Evolutionary conservation across 768 basidiomycete species (phyloP).

Genomic region (Boletellus sp.): DNA sequence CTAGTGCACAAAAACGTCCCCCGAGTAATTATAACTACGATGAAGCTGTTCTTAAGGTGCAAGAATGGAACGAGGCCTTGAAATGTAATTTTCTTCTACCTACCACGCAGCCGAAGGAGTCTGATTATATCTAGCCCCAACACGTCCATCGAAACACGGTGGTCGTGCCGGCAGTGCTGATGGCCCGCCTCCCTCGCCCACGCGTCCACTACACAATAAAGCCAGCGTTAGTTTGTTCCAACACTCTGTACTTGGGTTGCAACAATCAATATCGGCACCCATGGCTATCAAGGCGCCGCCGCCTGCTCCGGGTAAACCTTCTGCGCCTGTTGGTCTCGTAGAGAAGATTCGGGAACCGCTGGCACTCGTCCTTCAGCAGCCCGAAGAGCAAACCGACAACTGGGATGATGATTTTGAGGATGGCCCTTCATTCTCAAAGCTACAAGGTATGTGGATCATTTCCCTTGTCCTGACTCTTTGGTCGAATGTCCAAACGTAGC

Average conservation of each 20-base stretch:
- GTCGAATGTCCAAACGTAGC: slow-evolving; percentile 34
- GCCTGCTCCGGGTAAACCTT: slow-evolving; percentile 16
- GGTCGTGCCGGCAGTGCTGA: slow-evolving; percentile 34
- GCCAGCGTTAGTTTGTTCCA: slow-evolving; percentile 26
- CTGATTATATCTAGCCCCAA: slow-evolving; percentile 50
- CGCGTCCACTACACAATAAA: slow-evolving; percentile 31
- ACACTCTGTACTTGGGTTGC: slow-evolving; percentile 32
- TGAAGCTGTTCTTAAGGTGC: slow-evolving; percentile 90
- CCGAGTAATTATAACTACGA: slow-evolving; percentile 85
- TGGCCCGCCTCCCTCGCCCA: slow-evolving; percentile 44
- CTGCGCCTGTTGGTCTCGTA: slow-evolving; percentile 29
- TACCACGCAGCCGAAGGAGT: slow-evolving; percentile 1
- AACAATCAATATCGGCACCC: slow-evolving; percentile 34
- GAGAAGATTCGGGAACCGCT: slow-evolving; percentile 50
- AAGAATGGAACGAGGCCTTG: slow-evolving; percentile 98
- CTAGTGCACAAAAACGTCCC: slow-evolving; percentile 41
- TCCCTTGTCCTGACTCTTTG: background rate
- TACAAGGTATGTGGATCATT: slow-evolving; percentile 47
- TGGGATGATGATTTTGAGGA: slow-evolving; percentile 99
- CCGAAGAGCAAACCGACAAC: slow-evolving; percentile 88
- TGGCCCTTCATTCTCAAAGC: slow-evolving; percentile 81
- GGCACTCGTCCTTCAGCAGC: slow-evolving; percentile 62
- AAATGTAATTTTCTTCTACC: slow-evolving; percentile 55
- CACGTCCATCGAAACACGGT: slow-evolving; percentile 68
- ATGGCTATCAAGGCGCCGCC: slow-evolving; percentile 22